Conservation (phyloP, 352 stramenopile genomes). For the Pythium chondricola region DNA sequence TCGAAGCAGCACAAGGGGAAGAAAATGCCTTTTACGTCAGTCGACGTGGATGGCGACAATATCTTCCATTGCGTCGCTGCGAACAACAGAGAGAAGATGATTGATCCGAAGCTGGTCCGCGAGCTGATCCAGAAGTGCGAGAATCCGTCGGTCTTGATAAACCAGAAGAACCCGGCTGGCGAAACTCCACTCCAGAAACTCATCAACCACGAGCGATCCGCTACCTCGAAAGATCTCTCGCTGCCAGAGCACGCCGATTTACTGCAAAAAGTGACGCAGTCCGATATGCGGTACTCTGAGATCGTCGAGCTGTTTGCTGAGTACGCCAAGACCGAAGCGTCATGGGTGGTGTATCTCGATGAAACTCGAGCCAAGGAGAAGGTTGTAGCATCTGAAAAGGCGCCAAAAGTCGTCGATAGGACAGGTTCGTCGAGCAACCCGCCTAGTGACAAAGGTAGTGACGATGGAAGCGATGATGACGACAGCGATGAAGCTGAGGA, state of each 20-base stretch:
- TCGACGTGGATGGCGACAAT: conserved; percentile 28
- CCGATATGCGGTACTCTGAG: conserved; percentile 34
- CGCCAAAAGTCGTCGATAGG: neutral
- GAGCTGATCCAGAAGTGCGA: conserved; percentile 29
- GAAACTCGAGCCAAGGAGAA: conserved; percentile 11
- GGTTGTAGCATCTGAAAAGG: neutral
- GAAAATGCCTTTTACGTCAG: conserved; percentile 22
- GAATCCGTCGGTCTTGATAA: conserved; percentile 30
- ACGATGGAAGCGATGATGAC: conserved; percentile 9
- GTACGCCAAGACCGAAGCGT: conserved; percentile 25
- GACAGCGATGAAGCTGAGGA: conserved; percentile 8
- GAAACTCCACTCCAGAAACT: conserved; percentile 49
- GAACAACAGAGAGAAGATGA: conserved; percentile 14
- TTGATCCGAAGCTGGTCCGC: conserved; percentile 27
- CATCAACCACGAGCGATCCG: conserved; percentile 25
- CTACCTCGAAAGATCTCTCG: conserved; percentile 11
- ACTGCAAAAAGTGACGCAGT: conserved; percentile 24
- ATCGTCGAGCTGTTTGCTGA: conserved; percentile 50
- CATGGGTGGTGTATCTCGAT: conserved; percentile 34
- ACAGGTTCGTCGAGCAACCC: neutral
- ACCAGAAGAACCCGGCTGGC: conserved; percentile 36
- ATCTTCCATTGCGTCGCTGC: conserved; percentile 57
- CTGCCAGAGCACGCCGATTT: conserved; percentile 27
- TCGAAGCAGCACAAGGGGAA: conserved; percentile 23
- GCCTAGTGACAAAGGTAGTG: neutral